Conservation (phyloP, 1,139 yeast genomes). For the Groenewaldozyma sp. region DNA sequence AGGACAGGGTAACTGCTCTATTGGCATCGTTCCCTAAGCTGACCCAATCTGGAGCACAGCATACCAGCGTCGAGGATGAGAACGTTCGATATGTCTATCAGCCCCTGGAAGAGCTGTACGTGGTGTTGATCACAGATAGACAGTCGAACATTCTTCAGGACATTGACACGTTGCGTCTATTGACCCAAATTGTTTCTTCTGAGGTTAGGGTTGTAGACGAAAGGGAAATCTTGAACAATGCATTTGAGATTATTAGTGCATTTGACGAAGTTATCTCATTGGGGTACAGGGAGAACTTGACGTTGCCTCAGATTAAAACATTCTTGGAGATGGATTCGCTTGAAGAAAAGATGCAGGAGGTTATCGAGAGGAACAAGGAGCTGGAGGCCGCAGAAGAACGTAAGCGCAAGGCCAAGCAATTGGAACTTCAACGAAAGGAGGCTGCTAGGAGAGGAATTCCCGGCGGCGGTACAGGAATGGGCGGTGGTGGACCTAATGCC, state of each 20-base stretch:
- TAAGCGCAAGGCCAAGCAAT: constrained; percentile 90
- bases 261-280: constrained; percentile 87
- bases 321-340: constrained; percentile 97
- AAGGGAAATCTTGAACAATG: constrained; percentile 70
- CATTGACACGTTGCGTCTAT: constrained; percentile 81
- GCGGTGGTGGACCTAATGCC: too few species aligned
- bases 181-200: constrained; percentile 72
- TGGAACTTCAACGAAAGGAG: constrained; percentile 68
- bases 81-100: constrained; percentile 90
- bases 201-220: constrained; percentile 68
- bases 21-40: constrained; percentile 81
- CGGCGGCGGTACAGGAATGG: constrained; percentile 9
- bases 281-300: constrained; percentile 86
- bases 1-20: constrained; percentile 78
- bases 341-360: constrained; percentile 96
- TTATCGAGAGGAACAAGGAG: constrained; percentile 93
- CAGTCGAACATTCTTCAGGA: constrained; percentile 92
- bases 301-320: constrained; percentile 74
- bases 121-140: constrained; percentile 83
- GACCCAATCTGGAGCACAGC: constrained; percentile 67
- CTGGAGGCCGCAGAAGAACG: constrained; percentile 96
- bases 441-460: constrained; percentile 47
- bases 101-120: constrained; percentile 89
- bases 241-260: constrained; percentile 84
- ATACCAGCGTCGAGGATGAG: constrained; percentile 91